Evolutionary conservation across 1,284 basidiomycete species (phyloP).

Genomic region (Ceratobasidium sp.): DNA sequence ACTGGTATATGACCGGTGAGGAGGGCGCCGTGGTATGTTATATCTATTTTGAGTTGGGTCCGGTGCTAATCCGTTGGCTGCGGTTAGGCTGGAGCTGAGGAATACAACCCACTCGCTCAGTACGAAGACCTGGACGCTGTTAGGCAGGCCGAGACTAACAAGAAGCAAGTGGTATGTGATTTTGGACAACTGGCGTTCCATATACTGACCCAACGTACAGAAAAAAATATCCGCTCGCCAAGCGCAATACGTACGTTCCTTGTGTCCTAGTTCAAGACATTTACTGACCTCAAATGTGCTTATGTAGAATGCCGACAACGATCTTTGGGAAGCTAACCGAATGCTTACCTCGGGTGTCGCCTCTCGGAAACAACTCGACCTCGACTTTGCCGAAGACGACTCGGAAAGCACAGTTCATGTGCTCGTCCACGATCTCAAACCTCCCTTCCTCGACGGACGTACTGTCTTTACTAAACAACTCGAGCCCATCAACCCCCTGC

Average conservation of each 20-base stretch:
- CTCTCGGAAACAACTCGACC: constrained; percentile 82
- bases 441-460: constrained; percentile 96
- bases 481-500: constrained; percentile 96
- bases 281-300: constrained; percentile 32
- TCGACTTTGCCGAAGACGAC: constrained; percentile 89
- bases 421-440: constrained; percentile 95
- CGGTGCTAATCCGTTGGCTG: neutral
- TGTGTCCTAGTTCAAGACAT: constrained; percentile 8
- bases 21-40: constrained; percentile 75
- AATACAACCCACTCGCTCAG: constrained; percentile 90
- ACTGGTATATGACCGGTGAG: constrained; percentile 87
- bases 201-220: constrained; percentile 48
- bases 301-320: constrained; percentile 90
- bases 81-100: constrained; percentile 73
- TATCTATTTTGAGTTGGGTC: constrained; percentile 2
- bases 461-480: constrained; percentile 97
- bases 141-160: constrained; percentile 80
- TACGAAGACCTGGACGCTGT: constrained; percentile 80
- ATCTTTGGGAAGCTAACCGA: constrained; percentile 97
- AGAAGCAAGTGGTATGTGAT: constrained; percentile 70
- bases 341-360: constrained; percentile 96
- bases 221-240: constrained; percentile 90
- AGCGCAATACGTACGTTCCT: constrained; percentile 82
- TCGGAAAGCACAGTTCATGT: constrained; percentile 96
- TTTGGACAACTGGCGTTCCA: neutral